phyloP scores from a whole-genome alignment of 2,329 filamentous ascomycete genomes.

The Huntiella moniliformis region DNA sequence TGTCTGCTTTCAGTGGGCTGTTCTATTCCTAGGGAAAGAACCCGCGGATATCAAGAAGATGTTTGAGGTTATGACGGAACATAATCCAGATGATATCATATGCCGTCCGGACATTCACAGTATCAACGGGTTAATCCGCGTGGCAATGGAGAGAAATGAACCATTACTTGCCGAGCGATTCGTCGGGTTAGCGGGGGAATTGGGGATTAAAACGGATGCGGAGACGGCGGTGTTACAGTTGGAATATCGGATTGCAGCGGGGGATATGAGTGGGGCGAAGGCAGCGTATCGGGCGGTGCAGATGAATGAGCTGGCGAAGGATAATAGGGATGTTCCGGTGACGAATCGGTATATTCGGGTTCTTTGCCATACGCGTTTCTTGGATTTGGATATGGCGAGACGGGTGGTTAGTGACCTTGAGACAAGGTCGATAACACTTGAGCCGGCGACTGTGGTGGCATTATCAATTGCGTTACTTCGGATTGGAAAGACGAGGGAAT shows the following conservation, averaged over 20 bases:
- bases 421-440: slow-evolving; percentile 48
- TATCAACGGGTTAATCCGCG: slow-evolving; percentile 58
- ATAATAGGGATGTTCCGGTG: slow-evolving; percentile 38
- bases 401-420: slow-evolving; percentile 57
- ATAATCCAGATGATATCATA: slow-evolving; percentile 26
- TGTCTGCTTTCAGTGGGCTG: slow-evolving; percentile 56
- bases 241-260: slow-evolving; percentile 52
- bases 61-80: slow-evolving; percentile 44
- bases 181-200: slow-evolving; percentile 44
- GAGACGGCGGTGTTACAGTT: slow-evolving; percentile 58
- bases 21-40: slow-evolving; percentile 47
- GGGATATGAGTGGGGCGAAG: slow-evolving; percentile 52
- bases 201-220: slow-evolving; percentile 46
- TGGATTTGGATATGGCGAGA: slow-evolving; percentile 52
- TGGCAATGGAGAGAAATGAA: slow-evolving; percentile 52
- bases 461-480: slow-evolving; percentile 58
- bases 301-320: slow-evolving; percentile 26
- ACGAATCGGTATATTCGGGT: slow-evolving; percentile 56
- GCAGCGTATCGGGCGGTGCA: slow-evolving; percentile 46
- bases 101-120: slow-evolving; percentile 46
- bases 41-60: slow-evolving; percentile 56
- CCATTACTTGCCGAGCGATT: slow-evolving; percentile 57
- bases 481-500: slow-evolving; percentile 58
- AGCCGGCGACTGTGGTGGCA: slow-evolving; percentile 53
- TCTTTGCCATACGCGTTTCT: slow-evolving; percentile 39